Evolutionary conservation across 2,329 filamentous ascomycete species (phyloP).

Genomic region (Ustilaginoidea virens): DNA sequence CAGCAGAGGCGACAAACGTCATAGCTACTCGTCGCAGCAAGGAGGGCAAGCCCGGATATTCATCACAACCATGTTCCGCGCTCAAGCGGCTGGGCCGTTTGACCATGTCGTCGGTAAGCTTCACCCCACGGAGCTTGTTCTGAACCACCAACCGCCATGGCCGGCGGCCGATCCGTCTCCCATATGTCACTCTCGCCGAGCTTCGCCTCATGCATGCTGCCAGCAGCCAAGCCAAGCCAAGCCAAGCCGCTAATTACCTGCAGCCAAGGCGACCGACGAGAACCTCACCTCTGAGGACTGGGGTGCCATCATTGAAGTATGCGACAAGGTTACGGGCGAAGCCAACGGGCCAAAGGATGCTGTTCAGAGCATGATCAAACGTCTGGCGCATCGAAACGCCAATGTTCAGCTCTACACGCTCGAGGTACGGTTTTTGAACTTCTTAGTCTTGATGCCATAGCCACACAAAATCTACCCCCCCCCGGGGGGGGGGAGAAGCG

Average conservation of each 20-base stretch:
- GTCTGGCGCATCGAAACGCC: conserved; percentile 82
- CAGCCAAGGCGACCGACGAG: conserved; percentile 80
- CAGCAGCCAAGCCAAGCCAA: too few relatives aligned
- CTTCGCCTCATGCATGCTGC: too few relatives aligned
- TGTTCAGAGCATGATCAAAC: conserved; percentile 79
- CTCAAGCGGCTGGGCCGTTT: conserved; percentile 40
- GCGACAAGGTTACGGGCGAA: conserved; percentile 41
- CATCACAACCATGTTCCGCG: conserved; percentile 37
- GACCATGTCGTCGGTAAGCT: conserved; percentile 43
- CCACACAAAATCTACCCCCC: too few relatives aligned
- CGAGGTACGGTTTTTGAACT: conserved; percentile 36
- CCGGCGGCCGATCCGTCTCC: too few relatives aligned
- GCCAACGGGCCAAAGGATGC: conserved; percentile 59
- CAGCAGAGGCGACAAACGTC: too few relatives aligned
- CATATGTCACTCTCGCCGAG: too few relatives aligned
- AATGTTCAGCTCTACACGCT: conserved; percentile 94
- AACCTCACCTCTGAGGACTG: conserved; percentile 77
- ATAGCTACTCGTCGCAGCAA: conserved; percentile 3
- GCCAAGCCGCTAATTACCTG: too few relatives aligned
- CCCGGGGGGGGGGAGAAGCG: too few relatives aligned
- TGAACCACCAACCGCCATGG: too few relatives aligned
- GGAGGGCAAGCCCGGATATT: neutral
- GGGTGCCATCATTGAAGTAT: conserved; percentile 48
- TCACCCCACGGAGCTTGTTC: too few relatives aligned
- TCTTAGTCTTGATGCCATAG: neutral